Evolutionary conservation across 1,284 basidiomycete species (phyloP).

Genomic region (Trametes hirsuta): DNA sequence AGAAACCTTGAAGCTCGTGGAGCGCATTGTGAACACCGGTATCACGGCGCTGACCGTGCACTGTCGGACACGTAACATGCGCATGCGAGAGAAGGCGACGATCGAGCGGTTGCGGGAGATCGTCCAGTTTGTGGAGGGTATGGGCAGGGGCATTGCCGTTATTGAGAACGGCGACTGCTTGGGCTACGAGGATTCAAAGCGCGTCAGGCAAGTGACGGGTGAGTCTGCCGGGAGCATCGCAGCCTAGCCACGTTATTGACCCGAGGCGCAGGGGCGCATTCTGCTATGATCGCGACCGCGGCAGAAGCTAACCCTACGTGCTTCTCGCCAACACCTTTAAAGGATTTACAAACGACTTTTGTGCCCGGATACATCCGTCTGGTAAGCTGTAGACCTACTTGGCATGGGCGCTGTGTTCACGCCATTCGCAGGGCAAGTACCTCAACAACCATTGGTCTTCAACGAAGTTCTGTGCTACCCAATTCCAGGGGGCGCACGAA

Average conservation of each 20-base stretch:
- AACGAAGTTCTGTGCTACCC: constrained; percentile 90
- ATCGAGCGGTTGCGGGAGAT: constrained; percentile 84
- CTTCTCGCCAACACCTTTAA: constrained; percentile 73
- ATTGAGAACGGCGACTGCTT: constrained; percentile 95
- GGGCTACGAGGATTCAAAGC: constrained; percentile 77
- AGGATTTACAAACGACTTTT: constrained; percentile 72
- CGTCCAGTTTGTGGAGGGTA: constrained; percentile 74
- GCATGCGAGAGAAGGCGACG: constrained; percentile 81
- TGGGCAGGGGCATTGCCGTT: constrained; percentile 79
- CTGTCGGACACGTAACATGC: constrained; percentile 94
- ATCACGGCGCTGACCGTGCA: constrained; percentile 93
- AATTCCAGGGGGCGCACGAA: constrained; percentile 72
- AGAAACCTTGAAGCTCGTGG: constrained; percentile 86
- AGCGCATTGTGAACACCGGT: constrained; percentile 86
- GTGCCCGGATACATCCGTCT: constrained; percentile 79
- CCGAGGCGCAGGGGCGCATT: constrained; percentile 69
- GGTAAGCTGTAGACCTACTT: constrained; percentile 43
- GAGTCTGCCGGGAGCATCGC: constrained; percentile 22
- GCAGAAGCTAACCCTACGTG: constrained; percentile 93
- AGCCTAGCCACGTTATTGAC: not conserved
- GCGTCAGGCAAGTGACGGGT: constrained; percentile 79
- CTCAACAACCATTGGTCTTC: constrained; percentile 81
- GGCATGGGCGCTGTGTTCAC: not conserved
- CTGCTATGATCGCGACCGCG: constrained; percentile 94
- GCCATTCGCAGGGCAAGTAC: constrained; percentile 54